Base-by-base conservation (phyloP, 2,329 filamentous ascomycete genomes). In the Verticillium albo-atrum region DNA sequence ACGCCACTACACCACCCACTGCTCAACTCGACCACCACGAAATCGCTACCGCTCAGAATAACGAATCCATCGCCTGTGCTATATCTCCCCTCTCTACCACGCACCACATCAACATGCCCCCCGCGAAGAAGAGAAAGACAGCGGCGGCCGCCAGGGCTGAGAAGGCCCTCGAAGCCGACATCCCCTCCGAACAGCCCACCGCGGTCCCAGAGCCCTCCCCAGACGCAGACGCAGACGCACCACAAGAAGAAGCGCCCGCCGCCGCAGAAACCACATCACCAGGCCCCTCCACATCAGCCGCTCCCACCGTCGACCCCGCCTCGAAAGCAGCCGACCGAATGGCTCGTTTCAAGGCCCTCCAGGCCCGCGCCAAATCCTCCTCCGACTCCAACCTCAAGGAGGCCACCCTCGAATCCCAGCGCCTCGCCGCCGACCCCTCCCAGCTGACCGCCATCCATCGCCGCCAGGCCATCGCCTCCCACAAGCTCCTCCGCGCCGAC, bases 401-500 rank as follows among this genome's bases (percentile, higher is more conserved):
- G 73, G 92, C 91, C 7, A 89, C 89, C 30, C 87, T 87, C 55
- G 93, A 97, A 77, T 89, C 91, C 17, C 89, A 93, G 69, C 88
- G 92, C 50, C 80, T 92, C 56, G 84, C 89, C 3, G 87, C 88
- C 27, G 92, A 97, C 70, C 90, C 92, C 5, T 84, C 83, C 3
- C 84, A 94, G 62, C 84, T 97, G 55, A 86, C 86, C 1, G 84
- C 90, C 1, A 79, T 98, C n/a, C 87, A 89, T 64, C 90, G 93
- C 63, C 92, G 92, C 69, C 90, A 92, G 68, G 93, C 91, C 58
- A 88, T 95, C 65, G 94, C 95, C 23, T 88, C 89, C 6, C 92
- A 97, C 73, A 99, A 98, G 71, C 85, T 99, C 0, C 83, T 97
- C 51, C 97, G 97, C 78, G 91, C 92, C 4, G 92, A 97, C 68